Evolutionary conservation across 2,329 filamentous ascomycete species (phyloP).

Genomic region (Trichoderma oligosporum): DNA sequence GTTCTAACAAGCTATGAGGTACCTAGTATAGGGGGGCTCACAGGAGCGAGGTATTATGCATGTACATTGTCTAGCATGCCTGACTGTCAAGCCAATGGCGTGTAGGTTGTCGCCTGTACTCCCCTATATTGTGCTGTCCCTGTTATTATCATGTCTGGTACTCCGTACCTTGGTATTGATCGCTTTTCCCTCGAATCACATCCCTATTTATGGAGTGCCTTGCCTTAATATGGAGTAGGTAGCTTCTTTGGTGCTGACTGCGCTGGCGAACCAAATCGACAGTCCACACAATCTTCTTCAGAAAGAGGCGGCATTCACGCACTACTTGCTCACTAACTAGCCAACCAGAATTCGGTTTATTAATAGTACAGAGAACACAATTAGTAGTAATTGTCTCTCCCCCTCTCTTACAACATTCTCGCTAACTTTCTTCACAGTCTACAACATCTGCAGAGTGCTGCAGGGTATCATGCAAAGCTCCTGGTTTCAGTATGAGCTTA

Average conservation of each 20-base stretch:
- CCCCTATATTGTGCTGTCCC: conserved; percentile 8
- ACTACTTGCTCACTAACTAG: background rate
- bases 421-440: background rate
- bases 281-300: background rate
- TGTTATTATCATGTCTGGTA: background rate
- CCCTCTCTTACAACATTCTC: no score
- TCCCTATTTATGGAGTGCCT: background rate
- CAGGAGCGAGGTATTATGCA: background rate
- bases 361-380: conserved; percentile 4
- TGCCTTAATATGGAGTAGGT: background rate
- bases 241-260: conserved; percentile 8
- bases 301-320: background rate
- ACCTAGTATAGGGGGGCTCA: background rate
- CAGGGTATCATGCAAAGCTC: conserved; percentile 1
- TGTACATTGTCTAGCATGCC: background rate
- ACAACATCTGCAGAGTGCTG: conserved; percentile 1
- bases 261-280: background rate
- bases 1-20: background rate
- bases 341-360: conserved; percentile 5
- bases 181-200: background rate
- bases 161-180: background rate
- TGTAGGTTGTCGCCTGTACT: background rate
- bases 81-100: conserved; percentile 3
- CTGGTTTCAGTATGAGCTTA: conserved; percentile 9
- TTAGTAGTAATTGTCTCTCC: background rate